A percentile compares a stretch with the other conserved stretches of the same genome.
phyloP scores from a whole-genome alignment of 805 yeast genomes.

The Starmerella apicola region DNA sequence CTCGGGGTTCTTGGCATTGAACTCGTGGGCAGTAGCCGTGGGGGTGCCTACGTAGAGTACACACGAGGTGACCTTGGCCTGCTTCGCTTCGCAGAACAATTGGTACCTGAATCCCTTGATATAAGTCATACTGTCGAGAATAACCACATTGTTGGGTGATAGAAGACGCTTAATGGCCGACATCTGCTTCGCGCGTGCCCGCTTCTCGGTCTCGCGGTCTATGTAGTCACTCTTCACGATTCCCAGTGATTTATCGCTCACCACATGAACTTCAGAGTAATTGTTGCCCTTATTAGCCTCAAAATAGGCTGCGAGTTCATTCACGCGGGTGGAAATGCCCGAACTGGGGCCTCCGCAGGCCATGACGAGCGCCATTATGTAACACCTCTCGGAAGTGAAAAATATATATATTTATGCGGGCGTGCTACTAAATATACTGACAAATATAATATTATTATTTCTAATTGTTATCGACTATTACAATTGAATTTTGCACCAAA shows the following conservation, averaged over 20 bases:
- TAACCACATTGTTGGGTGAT: conserved; percentile 55
- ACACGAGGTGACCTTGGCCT: conserved; percentile 66
- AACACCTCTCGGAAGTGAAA: too few species aligned
- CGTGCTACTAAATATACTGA: too few species aligned
- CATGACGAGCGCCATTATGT: conserved; percentile 69
- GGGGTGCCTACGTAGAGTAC: conserved; percentile 71
- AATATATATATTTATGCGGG: too few species aligned
- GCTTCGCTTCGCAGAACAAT: conserved; percentile 84
- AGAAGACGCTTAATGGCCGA: conserved; percentile 80
- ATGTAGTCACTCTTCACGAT: conserved; percentile 54
- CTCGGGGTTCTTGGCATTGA: conserved; percentile 36
- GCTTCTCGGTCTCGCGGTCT: conserved; percentile 66
- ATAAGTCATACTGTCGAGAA: conserved; percentile 75
- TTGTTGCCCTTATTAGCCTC: conserved; percentile 35
- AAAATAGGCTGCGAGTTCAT: conserved; percentile 39
- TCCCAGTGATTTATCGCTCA: conserved; percentile 68
- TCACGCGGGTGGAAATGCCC: conserved; percentile 72
- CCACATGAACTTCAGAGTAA: conserved; percentile 44
- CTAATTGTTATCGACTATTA: too few species aligned
- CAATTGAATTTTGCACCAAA: too few species aligned
- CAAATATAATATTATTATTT: too few species aligned
- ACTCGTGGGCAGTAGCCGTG: conserved; percentile 43
- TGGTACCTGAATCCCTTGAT: conserved; percentile 95
- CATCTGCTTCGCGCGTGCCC: conserved; percentile 71
- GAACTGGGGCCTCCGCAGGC: conserved; percentile 77